phyloP scores from a whole-genome alignment of 1,284 basidiomycete species.

The Sanguinoderma infundibulare region DNA sequence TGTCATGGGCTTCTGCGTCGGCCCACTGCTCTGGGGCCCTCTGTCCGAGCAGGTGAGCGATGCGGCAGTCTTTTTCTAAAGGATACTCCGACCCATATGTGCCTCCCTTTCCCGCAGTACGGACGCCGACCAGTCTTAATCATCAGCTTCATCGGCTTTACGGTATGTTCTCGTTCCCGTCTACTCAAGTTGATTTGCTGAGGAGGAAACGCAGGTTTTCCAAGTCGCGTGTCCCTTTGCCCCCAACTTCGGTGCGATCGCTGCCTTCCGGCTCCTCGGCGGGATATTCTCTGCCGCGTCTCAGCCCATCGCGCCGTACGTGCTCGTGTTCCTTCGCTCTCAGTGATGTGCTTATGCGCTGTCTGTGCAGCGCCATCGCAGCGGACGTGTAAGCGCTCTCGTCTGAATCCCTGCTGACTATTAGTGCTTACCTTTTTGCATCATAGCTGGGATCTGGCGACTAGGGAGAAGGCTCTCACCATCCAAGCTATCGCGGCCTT shows the following conservation, averaged over 20 bases:
- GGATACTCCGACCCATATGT: not conserved
- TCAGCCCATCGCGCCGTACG: conserved; percentile 26
- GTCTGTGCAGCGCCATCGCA: not conserved
- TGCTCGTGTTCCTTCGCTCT: not conserved
- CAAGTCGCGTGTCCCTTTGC: conserved; percentile 60
- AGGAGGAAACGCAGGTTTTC: conserved; percentile 30
- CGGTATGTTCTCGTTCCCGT: conserved; percentile 27
- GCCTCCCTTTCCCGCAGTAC: conserved; percentile 22
- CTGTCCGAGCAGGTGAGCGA: conserved; percentile 45
- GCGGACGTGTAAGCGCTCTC: conserved; percentile 8
- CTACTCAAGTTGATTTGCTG: not conserved
- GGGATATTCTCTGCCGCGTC: conserved; percentile 49
- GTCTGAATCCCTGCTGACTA: not conserved
- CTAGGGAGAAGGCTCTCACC: conserved; percentile 27
- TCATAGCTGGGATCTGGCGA: conserved; percentile 32
- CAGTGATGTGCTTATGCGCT: not conserved
- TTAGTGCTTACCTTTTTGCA: conserved; percentile 29
- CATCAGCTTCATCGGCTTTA: conserved; percentile 53
- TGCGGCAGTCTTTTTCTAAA: not conserved
- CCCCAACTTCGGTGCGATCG: conserved; percentile 52
- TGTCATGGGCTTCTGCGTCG: conserved; percentile 61
- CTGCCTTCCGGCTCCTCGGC: conserved; percentile 63
- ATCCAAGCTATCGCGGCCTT: conserved; percentile 60
- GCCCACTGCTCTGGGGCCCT: conserved; percentile 52
- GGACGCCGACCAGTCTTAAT: conserved; percentile 51